phyloP scores from a whole-genome alignment of 257 asterid genomes.

The Solanum stenotomum region DNA sequence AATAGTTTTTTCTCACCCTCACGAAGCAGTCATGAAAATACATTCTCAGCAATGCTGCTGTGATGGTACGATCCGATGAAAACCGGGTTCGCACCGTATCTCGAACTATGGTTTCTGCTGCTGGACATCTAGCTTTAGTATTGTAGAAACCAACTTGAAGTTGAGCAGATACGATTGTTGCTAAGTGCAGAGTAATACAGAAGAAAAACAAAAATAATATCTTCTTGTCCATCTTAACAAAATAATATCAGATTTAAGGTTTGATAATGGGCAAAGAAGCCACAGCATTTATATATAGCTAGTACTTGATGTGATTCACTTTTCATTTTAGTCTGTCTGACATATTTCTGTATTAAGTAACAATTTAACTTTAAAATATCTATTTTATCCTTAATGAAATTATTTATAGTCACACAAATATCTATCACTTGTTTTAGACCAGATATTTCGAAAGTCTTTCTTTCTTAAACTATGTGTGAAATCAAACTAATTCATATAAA shows the following conservation, averaged over 20 bases:
- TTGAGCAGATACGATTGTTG: conserved; percentile 29
- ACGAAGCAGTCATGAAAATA: conserved; percentile 91
- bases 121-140: conserved; percentile 24
- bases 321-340: too few relatives aligned
- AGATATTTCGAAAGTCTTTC: too few relatives aligned
- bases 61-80: conserved; percentile 37
- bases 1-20: conserved; percentile 19
- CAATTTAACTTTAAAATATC: too few relatives aligned
- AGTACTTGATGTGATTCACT: too few relatives aligned
- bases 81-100: conserved; percentile 37
- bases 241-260: not conserved
- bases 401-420: too few relatives aligned
- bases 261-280: not conserved
- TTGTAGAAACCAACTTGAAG: conserved; percentile 52
- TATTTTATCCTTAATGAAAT: too few relatives aligned
- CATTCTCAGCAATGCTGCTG: conserved; percentile 77
- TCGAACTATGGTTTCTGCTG: conserved; percentile 45
- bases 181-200: conserved; percentile 14
- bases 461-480: too few relatives aligned
- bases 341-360: too few relatives aligned
- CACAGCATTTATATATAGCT: not conserved
- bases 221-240: conserved; percentile 16
- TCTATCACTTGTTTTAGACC: too few relatives aligned
- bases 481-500: too few relatives aligned
- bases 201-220: not conserved